Evolutionary conservation across 306 rosid species (phyloP), one percentile per base, ranked within the genome.

Genomic region (Ziziphus jujuba): DNA sequence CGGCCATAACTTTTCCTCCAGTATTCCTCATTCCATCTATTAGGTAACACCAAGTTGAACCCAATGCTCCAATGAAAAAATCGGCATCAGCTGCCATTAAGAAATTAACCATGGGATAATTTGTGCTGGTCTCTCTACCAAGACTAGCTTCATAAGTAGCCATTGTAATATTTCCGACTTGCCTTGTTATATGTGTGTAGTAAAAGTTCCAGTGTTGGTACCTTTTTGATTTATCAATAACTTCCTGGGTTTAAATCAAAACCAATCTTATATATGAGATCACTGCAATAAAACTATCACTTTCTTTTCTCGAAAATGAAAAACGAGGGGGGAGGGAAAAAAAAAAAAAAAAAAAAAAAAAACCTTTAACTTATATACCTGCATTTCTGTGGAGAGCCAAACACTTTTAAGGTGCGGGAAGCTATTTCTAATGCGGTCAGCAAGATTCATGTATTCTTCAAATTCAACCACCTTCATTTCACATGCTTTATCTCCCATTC

Each of bases 1-100:
- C 99, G 57, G 99, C 82, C 96, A 88, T 93, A 10, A 88, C 97
- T 80, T 88, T 90, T 1, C 99, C 99, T 10, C 95, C 99, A 0
- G 99, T 90, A 40, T 86, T 93, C 76, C 97, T 90, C 99, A 93
- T 93, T 64, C 97, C 99, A 75, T 93, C 99, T 53, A 88, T 86
- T 9, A 93, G 96, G 44, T 59, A 90, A 44, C 92, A 93, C 99
- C 99, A 93, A 17, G 95, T 83, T 15, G 99, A 93, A 35, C 99
- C 99, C 89, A 93, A 56, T 31, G 90, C 96, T 69, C 99, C 99
- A 65, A 88, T 71, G 45, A 84, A 90, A 58, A 86, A 90, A 73
- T 93, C 97, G 5, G 99, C 89, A 22, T 88, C 96, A 3, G 83
- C 70, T 24, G 97, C 99, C 96, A 93, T 88, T 86, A 93, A 85